Base-by-base conservation (phyloP, 495 filamentous ascomycete genomes). In the Penicillium antarcticum region DNA sequence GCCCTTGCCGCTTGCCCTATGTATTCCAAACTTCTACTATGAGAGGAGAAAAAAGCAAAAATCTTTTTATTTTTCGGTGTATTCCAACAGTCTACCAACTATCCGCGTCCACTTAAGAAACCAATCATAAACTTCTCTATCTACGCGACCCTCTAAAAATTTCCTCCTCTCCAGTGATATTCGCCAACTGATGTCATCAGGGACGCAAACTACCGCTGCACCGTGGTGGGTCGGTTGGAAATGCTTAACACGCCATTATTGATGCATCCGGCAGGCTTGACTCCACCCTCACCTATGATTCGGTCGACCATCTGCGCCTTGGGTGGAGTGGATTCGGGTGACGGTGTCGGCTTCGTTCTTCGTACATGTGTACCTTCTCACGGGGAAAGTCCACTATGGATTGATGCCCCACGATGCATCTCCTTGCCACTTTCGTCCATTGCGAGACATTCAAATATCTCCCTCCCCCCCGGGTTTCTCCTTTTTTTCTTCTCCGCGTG, bases 201-300 rank as follows among this genome's bases (percentile, higher is more conserved):
- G 58, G 58, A 58, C 61, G 46, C 61, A 53, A 55, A 47, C 56
- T 55, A 36, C 33, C 35, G n/a, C 8, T 16, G 37, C 19, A 38
- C 23, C 33, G 24, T 4, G 12, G 48, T 39, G 55, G 59, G 29
- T n/a, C 26, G 4, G 18, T 16, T 14, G 58, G 13, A 51, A 63
- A 66, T 66, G 63, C 63, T 66, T 66, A 66, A 61, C 53, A 46
- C 36, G 62, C 53, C 60, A 56, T 66, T 59, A 66, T 62, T 66
- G 62, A 66, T 60, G 62, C 62, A 62, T 66, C 38, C 62, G 60
- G 56, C 45, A 46, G 21, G 48, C 49, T 42, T 48, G 53, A 44
- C 56, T 45, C 56, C 47, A 49, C 41, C 24, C 36, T 24, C 52
- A 41, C 45, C 47, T 45, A 44, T 59, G 56, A 61, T 60, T 46